phyloP scores from a whole-genome alignment of 1,284 basidiomycete species.

The Sutorius eximius region DNA sequence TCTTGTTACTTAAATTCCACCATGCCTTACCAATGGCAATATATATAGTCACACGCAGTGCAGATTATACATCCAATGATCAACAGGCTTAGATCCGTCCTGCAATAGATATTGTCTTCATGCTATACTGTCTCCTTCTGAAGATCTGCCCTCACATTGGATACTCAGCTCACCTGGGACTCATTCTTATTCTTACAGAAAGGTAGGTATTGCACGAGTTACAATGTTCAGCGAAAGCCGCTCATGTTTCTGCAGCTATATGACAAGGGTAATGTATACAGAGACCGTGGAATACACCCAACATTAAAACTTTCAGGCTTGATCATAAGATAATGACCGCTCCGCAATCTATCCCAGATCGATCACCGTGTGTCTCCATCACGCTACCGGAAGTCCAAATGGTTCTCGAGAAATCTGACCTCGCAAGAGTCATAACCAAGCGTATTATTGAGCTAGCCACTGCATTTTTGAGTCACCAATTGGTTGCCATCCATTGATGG shows the following conservation, averaged over 20 bases:
- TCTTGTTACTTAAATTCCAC: not conserved
- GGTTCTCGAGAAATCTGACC: not conserved
- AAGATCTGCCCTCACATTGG: not conserved
- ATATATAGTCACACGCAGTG: not conserved
- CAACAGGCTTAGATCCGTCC: not conserved
- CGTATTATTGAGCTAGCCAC: too few relatives aligned
- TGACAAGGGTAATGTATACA: not conserved
- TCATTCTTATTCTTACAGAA: not conserved
- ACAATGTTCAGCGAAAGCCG: not conserved
- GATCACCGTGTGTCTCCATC: not conserved
- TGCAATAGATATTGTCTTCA: not conserved
- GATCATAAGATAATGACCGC: too few relatives aligned
- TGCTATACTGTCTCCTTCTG: not conserved
- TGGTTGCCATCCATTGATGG: not conserved
- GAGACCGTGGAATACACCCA: not conserved
- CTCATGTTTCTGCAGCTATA: not conserved
- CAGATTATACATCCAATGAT: not conserved
- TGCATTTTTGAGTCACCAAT: not conserved
- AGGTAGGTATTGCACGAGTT: not conserved
- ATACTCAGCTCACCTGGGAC: not conserved
- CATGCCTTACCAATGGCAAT: not conserved
- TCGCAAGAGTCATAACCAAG: not conserved
- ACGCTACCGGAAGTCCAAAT: not conserved
- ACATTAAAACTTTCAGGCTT: not conserved
- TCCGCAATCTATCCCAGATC: not conserved